Evolutionary conservation across 1,284 basidiomycete genomes (phyloP).

Genomic region (Naganishia albida): DNA sequence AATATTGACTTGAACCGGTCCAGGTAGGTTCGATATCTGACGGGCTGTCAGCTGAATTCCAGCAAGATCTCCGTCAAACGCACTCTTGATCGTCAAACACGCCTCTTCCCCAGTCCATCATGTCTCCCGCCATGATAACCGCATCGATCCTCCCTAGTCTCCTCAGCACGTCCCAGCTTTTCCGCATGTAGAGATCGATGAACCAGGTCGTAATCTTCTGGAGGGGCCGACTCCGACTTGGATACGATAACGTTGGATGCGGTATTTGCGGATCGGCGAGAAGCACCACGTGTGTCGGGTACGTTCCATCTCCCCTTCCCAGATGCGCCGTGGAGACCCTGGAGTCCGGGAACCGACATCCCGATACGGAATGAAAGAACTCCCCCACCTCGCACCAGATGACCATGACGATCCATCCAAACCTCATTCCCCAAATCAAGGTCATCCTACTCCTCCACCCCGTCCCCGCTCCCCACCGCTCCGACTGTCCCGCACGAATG

Average conservation of each 20-base stretch:
- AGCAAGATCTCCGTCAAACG: slow-evolving; percentile 44
- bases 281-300: slow-evolving; percentile 67
- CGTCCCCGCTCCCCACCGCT: slow-evolving; percentile 20
- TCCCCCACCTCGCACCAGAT: slow-evolving; percentile 66
- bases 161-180: slow-evolving; percentile 69
- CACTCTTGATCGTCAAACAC: slow-evolving; percentile 66
- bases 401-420: slow-evolving; percentile 63
- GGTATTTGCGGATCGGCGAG: slow-evolving; percentile 77
- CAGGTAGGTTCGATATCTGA: slow-evolving; percentile 65
- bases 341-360: slow-evolving; percentile 52
- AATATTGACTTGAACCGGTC: slow-evolving; percentile 67
- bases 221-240: slow-evolving; percentile 47
- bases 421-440: slow-evolving; percentile 54
- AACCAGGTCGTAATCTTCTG: slow-evolving; percentile 59
- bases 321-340: slow-evolving; percentile 35
- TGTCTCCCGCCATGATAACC: slow-evolving; percentile 78
- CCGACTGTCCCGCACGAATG: background rate
- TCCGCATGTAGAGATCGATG: slow-evolving; percentile 69
- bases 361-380: slow-evolving; percentile 53
- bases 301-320: background rate
- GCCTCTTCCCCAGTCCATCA: slow-evolving; percentile 69
- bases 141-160: slow-evolving; percentile 64
- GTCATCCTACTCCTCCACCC: slow-evolving; percentile 23
- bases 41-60: background rate
- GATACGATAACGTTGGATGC: slow-evolving; percentile 58